Percentiles rank a stretch among this genome's conserved stretches.
phyloP scores from a whole-genome alignment of 805 yeast species.

The Danielozyma ontarioensis region DNA sequence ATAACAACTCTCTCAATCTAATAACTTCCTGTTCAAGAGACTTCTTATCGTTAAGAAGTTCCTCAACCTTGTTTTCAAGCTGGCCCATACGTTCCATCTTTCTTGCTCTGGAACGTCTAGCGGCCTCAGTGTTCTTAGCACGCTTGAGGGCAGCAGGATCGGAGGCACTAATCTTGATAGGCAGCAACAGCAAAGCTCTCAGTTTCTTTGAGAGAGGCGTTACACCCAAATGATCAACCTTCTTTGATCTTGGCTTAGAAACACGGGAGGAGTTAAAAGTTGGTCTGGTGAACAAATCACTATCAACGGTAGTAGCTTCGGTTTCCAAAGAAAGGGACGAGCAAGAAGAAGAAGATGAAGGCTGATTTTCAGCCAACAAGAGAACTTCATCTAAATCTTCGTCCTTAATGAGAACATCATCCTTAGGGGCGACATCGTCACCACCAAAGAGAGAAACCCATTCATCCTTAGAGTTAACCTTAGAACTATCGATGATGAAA shows the following conservation, averaged over 20 bases:
- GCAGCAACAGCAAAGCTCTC: slow-evolving; percentile 65
- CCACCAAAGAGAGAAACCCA: slow-evolving; percentile 61
- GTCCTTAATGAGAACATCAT: slow-evolving; percentile 3
- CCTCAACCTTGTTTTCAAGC: slow-evolving; percentile 73
- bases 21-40: slow-evolving; percentile 59
- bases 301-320: slow-evolving; percentile 2
- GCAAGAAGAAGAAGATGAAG: not conserved
- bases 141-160: slow-evolving; percentile 81
- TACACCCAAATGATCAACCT: slow-evolving; percentile 69
- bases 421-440: slow-evolving; percentile 7
- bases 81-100: slow-evolving; percentile 84
- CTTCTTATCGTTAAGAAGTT: slow-evolving; percentile 52
- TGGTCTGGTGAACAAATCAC: too few species aligned
- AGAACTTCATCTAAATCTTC: slow-evolving; percentile 8
- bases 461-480: slow-evolving; percentile 38
- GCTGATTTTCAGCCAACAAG: not conserved
- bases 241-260: slow-evolving; percentile 13
- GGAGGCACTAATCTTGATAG: slow-evolving; percentile 51
- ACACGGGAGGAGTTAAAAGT: not conserved
- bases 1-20: slow-evolving; percentile 49
- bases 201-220: slow-evolving; percentile 75
- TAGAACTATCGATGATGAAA: slow-evolving; percentile 35
- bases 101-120: slow-evolving; percentile 90
- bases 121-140: slow-evolving; percentile 97
- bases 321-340: slow-evolving; percentile 3